phyloP scores from a whole-genome alignment of 192 early-diverging fungal species.

The Coemansia aciculifera region DNA sequence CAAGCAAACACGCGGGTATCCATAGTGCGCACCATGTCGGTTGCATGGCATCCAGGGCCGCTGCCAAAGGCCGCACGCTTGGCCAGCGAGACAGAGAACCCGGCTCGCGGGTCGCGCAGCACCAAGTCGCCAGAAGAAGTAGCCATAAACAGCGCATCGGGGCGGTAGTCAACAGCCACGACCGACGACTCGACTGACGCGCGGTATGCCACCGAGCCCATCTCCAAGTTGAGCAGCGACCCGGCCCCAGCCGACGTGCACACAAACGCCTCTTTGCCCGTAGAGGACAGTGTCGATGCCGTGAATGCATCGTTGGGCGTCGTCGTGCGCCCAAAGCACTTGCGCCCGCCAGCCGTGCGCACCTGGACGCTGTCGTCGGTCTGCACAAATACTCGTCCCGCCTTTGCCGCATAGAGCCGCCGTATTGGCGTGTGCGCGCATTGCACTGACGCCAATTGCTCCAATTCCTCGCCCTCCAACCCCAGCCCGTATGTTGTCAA shows the following conservation, averaged over 20 bases:
- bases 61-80: slow-evolving; percentile 1
- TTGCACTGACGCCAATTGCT: slow-evolving; percentile 71
- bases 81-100: neutral
- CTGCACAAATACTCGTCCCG: slow-evolving; percentile 59
- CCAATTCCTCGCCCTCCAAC: slow-evolving; percentile 44
- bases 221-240: slow-evolving; percentile 34
- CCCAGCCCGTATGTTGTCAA: slow-evolving; percentile 63
- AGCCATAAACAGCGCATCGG: slow-evolving; percentile 16
- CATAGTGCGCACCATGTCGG: slow-evolving; percentile 18
- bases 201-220: slow-evolving; percentile 16
- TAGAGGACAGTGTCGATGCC: slow-evolving; percentile 11
- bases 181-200: slow-evolving; percentile 22
- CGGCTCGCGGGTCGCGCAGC: slow-evolving; percentile 32
- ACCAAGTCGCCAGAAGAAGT: slow-evolving; percentile 28
- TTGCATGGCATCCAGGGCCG: slow-evolving; percentile 22
- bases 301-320: slow-evolving; percentile 57
- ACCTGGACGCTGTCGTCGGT: slow-evolving; percentile 64
- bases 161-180: neutral
- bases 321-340: slow-evolving; percentile 47
- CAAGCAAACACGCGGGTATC: slow-evolving; percentile 20
- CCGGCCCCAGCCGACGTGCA: slow-evolving; percentile 41
- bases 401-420: slow-evolving; percentile 62
- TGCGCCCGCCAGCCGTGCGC: slow-evolving; percentile 56
- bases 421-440: slow-evolving; percentile 66
- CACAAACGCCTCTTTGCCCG: slow-evolving; percentile 47